Evolutionary conservation across 2,329 filamentous ascomycete genomes (phyloP), one percentile per base, ranked within the genome.

Genomic region (Sporothrix dimorphospora): DNA sequence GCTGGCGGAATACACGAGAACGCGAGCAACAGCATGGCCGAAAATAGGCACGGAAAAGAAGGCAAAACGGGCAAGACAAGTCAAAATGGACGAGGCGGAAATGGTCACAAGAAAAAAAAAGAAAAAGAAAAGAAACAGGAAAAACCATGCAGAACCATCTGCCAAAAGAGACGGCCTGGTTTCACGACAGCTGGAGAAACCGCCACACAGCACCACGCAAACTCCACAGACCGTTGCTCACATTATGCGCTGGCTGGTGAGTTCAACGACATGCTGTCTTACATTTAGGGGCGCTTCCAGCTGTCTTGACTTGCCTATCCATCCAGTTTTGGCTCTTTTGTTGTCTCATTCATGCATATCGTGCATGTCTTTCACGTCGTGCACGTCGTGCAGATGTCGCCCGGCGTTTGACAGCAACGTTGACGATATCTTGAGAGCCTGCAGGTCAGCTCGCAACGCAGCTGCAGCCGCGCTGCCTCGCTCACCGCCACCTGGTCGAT

Each of bases 401-500:
- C 59, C 38, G n/a, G 38, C 59, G 38, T 30, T 27, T 63, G 59
- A 27, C 45, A 19, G 21, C n/a, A 45, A 45, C 14, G 38, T 24
- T 45, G 59, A 24, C 42, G 11, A 47, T 70, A 19, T 70, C 42
- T 61, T 51, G 27, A 51, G 42, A 53, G 27, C n/a, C 65, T 68
- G 65, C 65, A 67, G 21, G 1, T 40, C 47, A 42, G 45, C 34
- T 45, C 59, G 16, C 63, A 8, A 27, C 6, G 40, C 38, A 63
- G 21, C 40, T n/a, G 57, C 57, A 11, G 57, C 38, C n/a, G 11
- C 38, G 11, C 38, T n/a, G 16, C 6, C 8, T 47, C 19, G 4
- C 30, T 68, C 65, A 68, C 65, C 65, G 65, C 65, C 30, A 68
- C 47, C 65, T 68, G 19, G 65, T 53, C 47, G 65, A 68, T 68